Evolutionary conservation across 2,329 filamentous ascomycete genomes (phyloP).

Genomic region (Metarhizium humberi): DNA sequence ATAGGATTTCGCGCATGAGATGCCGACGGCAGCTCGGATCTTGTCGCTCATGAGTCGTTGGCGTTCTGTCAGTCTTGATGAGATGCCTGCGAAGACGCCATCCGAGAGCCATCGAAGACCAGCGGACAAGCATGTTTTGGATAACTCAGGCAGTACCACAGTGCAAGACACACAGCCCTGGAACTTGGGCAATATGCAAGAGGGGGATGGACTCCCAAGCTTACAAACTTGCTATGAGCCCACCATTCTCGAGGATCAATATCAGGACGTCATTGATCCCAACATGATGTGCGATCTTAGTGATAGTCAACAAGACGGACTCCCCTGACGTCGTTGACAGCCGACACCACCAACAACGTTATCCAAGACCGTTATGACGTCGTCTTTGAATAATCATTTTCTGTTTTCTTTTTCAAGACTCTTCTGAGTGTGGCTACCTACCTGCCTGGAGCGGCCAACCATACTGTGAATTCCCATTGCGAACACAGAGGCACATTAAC

Average conservation of each 20-base stretch:
- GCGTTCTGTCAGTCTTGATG: not conserved
- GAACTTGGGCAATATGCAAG: not conserved
- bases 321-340: not conserved
- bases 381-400: not conserved
- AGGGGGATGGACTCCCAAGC: not conserved
- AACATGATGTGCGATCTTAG: not conserved
- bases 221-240: not conserved
- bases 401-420: too few relatives aligned
- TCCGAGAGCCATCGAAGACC: not conserved
- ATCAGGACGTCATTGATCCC: not conserved
- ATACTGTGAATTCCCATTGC: too few relatives aligned
- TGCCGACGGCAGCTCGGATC: not conserved
- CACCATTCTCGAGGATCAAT: not conserved
- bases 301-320: not conserved
- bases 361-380: not conserved
- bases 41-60: not conserved
- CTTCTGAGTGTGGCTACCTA: too few relatives aligned
- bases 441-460: too few relatives aligned
- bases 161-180: not conserved
- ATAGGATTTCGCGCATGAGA: constrained; percentile 5
- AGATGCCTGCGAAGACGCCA: not conserved
- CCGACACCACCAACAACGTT: not conserved
- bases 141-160: not conserved
- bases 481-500: not conserved
- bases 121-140: not conserved